These are phyloP conservation scores for button mushroom (Agaricus bisporus) DNA, from an alignment of 768 basidiomycete species.

Conservation along the genomic window DNA sequence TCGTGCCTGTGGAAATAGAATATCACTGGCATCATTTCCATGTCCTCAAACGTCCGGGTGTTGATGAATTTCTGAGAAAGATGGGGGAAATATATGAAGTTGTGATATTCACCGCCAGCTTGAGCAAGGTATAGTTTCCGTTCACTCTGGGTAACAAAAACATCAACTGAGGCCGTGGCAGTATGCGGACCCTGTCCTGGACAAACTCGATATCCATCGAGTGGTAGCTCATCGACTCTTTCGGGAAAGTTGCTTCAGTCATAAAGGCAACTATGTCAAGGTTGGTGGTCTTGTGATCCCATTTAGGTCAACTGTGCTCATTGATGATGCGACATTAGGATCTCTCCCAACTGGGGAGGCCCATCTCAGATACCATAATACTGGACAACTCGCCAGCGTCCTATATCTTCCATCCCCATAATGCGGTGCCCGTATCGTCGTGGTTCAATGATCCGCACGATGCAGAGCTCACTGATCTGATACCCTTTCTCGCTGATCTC, in stretches of 20 bases:
- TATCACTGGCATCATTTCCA: conserved; percentile 98
- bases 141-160: background rate
- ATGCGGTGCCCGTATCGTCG: conserved; percentile 96
- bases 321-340: conserved; percentile 47
- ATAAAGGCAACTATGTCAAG: conserved; percentile 99
- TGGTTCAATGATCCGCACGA: conserved; percentile 99
- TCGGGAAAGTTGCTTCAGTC: conserved; percentile 97
- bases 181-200: conserved; percentile 98
- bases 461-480: conserved; percentile 92
- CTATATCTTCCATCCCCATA: conserved; percentile 98
- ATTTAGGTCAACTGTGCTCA: background rate
- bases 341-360: conserved; percentile 92
- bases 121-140: conserved; percentile 78
- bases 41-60: conserved; percentile 96
- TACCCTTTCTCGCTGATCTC: conserved; percentile 91
- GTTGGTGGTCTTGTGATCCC: conserved; percentile 30
- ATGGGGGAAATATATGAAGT: conserved; percentile 99
- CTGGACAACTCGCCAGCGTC: conserved; percentile 98
- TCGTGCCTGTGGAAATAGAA: conserved; percentile 98
- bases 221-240: conserved; percentile 93
- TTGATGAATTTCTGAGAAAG: conserved; percentile 91
- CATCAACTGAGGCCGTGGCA: conserved; percentile 23
- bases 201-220: conserved; percentile 88
- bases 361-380: conserved; percentile 92
- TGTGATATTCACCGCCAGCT: conserved; percentile 96